phyloP scores from a whole-genome alignment of 768 basidiomycete genomes.

The Lactifluus volemus region DNA sequence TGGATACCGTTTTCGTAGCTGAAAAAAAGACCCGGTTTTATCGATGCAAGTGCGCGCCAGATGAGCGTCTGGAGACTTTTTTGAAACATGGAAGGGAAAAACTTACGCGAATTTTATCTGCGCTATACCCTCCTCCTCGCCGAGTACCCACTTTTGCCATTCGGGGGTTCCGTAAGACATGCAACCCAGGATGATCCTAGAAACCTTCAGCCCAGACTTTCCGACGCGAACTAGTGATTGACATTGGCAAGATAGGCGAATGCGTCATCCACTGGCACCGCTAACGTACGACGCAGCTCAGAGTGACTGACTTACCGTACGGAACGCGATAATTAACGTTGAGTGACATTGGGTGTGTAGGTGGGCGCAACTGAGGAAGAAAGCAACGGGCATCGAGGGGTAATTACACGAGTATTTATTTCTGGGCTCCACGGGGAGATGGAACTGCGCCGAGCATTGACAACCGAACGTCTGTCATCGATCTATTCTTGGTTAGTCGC shows the following conservation, averaged over 20 bases:
- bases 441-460: neutral
- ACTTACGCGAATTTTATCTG: constrained; percentile 38
- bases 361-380: neutral
- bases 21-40: neutral
- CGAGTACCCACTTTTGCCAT: constrained; percentile 33
- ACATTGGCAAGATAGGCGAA: neutral
- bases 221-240: constrained; percentile 23
- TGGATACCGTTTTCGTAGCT: constrained; percentile 36
- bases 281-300: no score
- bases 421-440: neutral
- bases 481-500: neutral
- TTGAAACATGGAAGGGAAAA: neutral
- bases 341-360: neutral
- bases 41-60: neutral
- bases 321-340: constrained; percentile 5
- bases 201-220: constrained; percentile 26
- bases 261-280: neutral
- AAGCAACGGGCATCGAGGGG: neutral
- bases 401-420: neutral
- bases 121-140: constrained; percentile 29
- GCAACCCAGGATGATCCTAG: constrained; percentile 28
- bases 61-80: neutral
- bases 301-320: neutral
- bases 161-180: constrained; percentile 27
- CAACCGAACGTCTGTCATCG: neutral